Base-by-base conservation (phyloP, 202 grass and related monocot species). In the Schoenoplectus tabernaemontani region DNA sequence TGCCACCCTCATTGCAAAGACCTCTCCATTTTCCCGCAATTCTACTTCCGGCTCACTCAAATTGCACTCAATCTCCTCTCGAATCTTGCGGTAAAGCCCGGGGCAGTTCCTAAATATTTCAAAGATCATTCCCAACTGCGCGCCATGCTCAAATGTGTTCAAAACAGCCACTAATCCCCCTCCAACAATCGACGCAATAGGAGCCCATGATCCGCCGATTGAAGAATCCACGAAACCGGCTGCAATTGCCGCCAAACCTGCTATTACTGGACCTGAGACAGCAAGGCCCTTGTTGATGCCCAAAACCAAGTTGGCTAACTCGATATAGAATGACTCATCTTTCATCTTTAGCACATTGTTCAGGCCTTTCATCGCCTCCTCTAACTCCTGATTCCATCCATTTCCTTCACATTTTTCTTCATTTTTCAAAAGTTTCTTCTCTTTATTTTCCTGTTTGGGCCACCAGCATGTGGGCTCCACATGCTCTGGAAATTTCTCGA, bases 61-160 rank as follows among this genome's bases (percentile, higher is more conserved):
- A 73, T 64, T 83, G 9, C 47, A 48, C 41, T 92, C 87, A n/a
- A 92, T 90, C 26, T 92, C 93, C 82, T 90, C 84, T 76, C 89
- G 77, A 3, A 96, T 16, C 86, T 82, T 82, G 20, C 59, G 51
- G 77, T 88, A 96, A 59, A 78, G 82, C 1, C 93, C 90, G 0
- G 84, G 70, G 20, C 61, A 58, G 76, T 92, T 96, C 6, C 93
- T 80, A 67, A 54, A 59, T 64, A 90, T 34, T 86, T 96, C 93
- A 79, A 92, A 96, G 66, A 92, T 81, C 89, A 92, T 96, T 11
- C 89, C 89, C 5, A 90, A 30, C 78, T 91, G 92, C 41, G 83
- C 69, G 6, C 82, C 89, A 20, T 92, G 89, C 79, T 90, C 86
- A 8, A 88, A 42, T 20, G 88, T 92, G 70, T 88, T 90, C 69